Percentiles rank a stretch among this genome's conserved stretches.
Conservation (phyloP, 495 filamentous ascomycete genomes). For the Penicillium mononematosum region DNA sequence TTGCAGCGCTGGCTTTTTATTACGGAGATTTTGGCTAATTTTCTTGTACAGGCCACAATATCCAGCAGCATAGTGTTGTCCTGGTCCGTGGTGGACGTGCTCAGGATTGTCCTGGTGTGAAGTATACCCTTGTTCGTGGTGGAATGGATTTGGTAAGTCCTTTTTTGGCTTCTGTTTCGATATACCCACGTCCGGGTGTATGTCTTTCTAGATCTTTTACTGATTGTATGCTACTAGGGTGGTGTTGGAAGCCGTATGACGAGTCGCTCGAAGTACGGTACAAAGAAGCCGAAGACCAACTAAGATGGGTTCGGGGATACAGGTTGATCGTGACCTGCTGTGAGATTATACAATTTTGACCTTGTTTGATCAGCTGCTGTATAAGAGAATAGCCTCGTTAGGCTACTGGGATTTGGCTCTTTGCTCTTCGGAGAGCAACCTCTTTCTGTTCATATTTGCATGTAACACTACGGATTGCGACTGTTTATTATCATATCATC, state of each 20-base stretch:
- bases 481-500: slow-evolving; percentile 1
- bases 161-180: not conserved
- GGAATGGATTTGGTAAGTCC: slow-evolving; percentile 87
- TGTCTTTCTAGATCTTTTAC: not conserved
- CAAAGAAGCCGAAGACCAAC: slow-evolving; percentile 90
- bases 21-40: slow-evolving; percentile 9
- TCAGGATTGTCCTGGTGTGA: slow-evolving; percentile 98
- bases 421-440: slow-evolving; percentile 9
- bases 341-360: slow-evolving; percentile 2
- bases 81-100: slow-evolving; percentile 84
- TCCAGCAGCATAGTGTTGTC: slow-evolving; percentile 97
- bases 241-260: slow-evolving; percentile 82
- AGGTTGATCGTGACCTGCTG: slow-evolving; percentile 5
- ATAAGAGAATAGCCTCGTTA: not conserved
- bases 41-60: slow-evolving; percentile 74
- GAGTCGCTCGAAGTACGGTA: slow-evolving; percentile 92
- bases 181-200: not conserved
- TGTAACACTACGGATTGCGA: slow-evolving; percentile 14
- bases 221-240: slow-evolving; percentile 55
- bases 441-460: slow-evolving; percentile 12
- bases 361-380: slow-evolving; percentile 4
- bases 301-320: slow-evolving; percentile 17
- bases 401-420: not conserved
- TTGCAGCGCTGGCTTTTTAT: not conserved
- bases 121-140: slow-evolving; percentile 88